A percentile compares a stretch with the other conserved stretches of the same genome.
phyloP scores from a whole-genome alignment of 2,329 filamentous ascomycete species.

The Fusarium anthophilum region DNA sequence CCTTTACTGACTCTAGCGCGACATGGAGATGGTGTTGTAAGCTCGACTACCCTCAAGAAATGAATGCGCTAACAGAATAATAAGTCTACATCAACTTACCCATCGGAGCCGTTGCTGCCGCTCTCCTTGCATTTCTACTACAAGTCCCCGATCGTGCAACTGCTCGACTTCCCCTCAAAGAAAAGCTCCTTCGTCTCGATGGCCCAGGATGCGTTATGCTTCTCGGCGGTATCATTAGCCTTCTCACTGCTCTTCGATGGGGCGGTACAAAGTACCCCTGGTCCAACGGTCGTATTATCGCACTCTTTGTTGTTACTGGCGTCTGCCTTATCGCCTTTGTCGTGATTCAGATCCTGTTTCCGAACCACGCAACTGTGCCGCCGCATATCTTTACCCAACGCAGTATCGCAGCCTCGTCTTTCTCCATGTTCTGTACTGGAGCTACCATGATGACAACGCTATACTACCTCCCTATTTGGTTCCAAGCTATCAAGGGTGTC shows the following conservation, averaged over 20 bases:
- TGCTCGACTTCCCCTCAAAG: background rate
- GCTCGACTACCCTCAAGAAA: background rate
- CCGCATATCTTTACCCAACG: constrained; percentile 2
- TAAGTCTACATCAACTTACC: constrained; percentile 2
- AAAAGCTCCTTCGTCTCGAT: constrained; percentile 18
- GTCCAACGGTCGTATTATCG: background rate
- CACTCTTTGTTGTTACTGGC: background rate
- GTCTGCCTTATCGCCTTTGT: background rate
- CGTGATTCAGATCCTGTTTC: background rate
- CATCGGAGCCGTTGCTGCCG: background rate
- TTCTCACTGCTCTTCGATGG: constrained; percentile 21
- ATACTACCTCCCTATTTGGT: constrained; percentile 27
- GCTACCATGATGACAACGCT: constrained; percentile 25
- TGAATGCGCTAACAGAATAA: background rate
- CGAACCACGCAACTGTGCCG: constrained; percentile 10
- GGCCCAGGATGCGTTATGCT: constrained; percentile 3
- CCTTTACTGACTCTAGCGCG: constrained; percentile 31
- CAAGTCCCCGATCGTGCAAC: background rate
- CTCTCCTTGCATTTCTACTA: background rate
- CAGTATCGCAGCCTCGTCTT: constrained; percentile 10
- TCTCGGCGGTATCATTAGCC: constrained; percentile 1
- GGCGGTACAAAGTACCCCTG: constrained; percentile 14
- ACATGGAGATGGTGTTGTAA: constrained; percentile 11
- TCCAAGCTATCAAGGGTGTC: constrained; percentile 9
- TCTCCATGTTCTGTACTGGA: constrained; percentile 19